Evolutionary conservation across 2,329 filamentous ascomycete species (phyloP).

Genomic region (Fusarium circinatum): DNA sequence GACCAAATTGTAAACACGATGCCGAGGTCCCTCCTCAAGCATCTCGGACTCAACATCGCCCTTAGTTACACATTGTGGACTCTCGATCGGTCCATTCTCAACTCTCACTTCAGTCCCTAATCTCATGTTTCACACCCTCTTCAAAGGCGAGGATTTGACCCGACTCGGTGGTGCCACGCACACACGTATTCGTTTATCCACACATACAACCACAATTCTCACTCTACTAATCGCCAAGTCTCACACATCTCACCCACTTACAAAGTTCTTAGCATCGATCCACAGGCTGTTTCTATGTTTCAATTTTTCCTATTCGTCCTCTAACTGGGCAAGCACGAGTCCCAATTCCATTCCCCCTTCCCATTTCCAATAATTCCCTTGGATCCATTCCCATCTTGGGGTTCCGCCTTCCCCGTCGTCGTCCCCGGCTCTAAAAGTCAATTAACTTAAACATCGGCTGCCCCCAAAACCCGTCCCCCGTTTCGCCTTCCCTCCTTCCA

Average conservation of each 20-base stretch:
- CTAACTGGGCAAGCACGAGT: slow-evolving; percentile 1
- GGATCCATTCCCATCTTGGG: slow-evolving; percentile 13
- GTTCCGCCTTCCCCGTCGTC: slow-evolving; percentile 24
- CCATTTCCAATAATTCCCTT: neutral
- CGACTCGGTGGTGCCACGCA: slow-evolving; percentile 33
- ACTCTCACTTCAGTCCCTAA: slow-evolving; percentile 1
- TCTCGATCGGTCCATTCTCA: slow-evolving; percentile 21
- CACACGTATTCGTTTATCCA: slow-evolving; percentile 30
- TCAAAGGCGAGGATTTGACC: slow-evolving; percentile 21
- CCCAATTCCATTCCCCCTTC: slow-evolving; percentile 7
- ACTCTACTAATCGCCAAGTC: slow-evolving; percentile 25
- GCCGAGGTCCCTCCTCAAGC: neutral
- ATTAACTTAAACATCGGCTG: slow-evolving; percentile 35
- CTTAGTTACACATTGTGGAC: neutral
- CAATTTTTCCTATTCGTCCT: neutral
- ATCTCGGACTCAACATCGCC: neutral
- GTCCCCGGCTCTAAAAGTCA: slow-evolving; percentile 36
- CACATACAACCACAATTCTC: slow-evolving; percentile 17
- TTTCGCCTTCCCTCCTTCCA: neutral
- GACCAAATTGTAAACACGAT: neutral
- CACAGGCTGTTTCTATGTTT: neutral
- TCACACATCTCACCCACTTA: slow-evolving; percentile 26
- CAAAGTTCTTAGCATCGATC: slow-evolving; percentile 23
- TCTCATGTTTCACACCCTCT: slow-evolving; percentile 33
- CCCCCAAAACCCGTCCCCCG: slow-evolving; percentile 15